Evolutionary conservation across 345 rosid species (phyloP), one percentile per base, ranked within the genome.

Genomic region (Ceriops decandra): DNA sequence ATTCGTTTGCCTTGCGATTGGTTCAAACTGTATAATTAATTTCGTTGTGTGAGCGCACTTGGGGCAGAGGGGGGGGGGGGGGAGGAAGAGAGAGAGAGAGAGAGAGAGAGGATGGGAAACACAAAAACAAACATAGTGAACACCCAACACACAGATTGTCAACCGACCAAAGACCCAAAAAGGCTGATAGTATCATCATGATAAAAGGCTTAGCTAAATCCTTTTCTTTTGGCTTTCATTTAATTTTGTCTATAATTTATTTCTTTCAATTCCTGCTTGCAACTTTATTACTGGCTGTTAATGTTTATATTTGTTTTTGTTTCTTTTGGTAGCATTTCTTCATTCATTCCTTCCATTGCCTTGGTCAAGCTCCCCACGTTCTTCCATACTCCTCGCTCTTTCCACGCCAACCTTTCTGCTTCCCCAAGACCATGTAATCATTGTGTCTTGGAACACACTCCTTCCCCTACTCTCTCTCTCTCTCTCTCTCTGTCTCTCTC

Each of bases 401-500:
- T 82, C 92, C 92, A 90, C 88, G 88, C 91, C 84, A 78, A 67
- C 82, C 90, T 87, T 82, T 84, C 82, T 79, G 81, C 81, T 80
- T 79, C 85, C 88, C 93, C 80, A 79, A 85, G 82, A 79, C 85
- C 81, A 72, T 80, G 88, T 90, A 90, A 93, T 93, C 85, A 93
- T 90, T 87, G 89, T 92, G 98, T 92, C 96, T 90, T 87, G 82
- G 86, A 90, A 77, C 70, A 81, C 90, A 85, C 82, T 84, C 80
- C 78, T 79, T 79, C 78, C 77, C 84, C 87, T 91, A 86, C 87
- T 68, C 88, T 84, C 91, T 52, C 21, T 57, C 36, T 33, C 30
- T 64, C 31, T 59, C 87, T 68, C 88, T 84, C 91, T 85, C 84
- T 74, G 76, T 64, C 73, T 52, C 21, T 57, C 36, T 33, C 30